Evolutionary conservation across 805 yeast species (phyloP), one percentile per base, ranked within the genome.

Genomic region (Yarrowia sp.): DNA sequence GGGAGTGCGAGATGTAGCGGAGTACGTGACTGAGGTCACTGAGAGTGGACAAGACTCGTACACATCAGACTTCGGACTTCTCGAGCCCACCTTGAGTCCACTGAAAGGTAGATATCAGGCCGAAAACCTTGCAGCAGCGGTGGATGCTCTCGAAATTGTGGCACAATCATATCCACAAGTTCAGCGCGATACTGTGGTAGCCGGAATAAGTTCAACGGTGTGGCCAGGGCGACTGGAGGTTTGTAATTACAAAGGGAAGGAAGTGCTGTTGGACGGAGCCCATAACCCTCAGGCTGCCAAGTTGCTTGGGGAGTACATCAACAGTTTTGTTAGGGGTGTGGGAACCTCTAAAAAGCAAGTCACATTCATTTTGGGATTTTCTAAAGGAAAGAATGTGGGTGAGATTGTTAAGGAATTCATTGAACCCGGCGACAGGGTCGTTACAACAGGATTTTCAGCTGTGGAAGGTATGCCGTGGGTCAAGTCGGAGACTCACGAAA

Each of bases 391-490:
- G 74, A 83, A 86, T 17, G 74, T 88, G 9, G 76, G 77, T 1
- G 80, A 81, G 0, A 76, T 92, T 20, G 76, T 91, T 46, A 74
- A 78, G 38, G 82, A 84, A 19, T 76, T 91, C 1, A 74, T 90
- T 3, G 75, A 76, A 8, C 72, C 79, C 0, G 74, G 76, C 0
- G 97, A 92, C 72, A 76, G 79, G 2, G 84, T 93, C 0, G 77
- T 88, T 0, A 82, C 88, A 0, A 86, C 94, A 0, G 74, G 79
- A 39, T 95, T 93, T 75, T 84, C 87, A 2, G 72, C 79, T 1
- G 94, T 96, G 0, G 93, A 88, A 14, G 89, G 91, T 0, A 95
- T 95, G 99, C 97, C 98, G 0, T 95, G 98, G 98, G 86, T 95
- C 6, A 73, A 80, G 49, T 78, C 34, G 1, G 76, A 72, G 5